Evolutionary conservation across 345 rosid species (phyloP), one percentile per base, ranked within the genome.

Genomic region (Gossypium mustelinum): DNA sequence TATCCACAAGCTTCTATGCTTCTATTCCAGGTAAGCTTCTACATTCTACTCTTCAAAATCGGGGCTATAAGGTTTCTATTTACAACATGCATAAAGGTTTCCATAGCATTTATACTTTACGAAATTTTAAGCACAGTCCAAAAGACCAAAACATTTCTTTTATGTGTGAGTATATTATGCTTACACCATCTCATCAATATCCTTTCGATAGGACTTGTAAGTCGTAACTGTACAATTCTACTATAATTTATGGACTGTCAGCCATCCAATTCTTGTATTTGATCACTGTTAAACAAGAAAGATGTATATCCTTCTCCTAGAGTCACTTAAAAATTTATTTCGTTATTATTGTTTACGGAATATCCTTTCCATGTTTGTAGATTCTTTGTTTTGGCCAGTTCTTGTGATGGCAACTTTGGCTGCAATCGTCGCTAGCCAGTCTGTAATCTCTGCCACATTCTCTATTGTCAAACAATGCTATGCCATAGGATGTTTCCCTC

Each of bases 401-500:
- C 83, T 88, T 67, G 82, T 89, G 66, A 74, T 93, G 82, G 91
- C 97, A 68, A 87, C 82, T 82, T 82, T 91, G 74, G 94, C 94
- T 79, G 88, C 97, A 70, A 82, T 89, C 73, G 94, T 95, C 61
- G 87, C 95, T 24, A 89, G 99, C 80, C 97, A 91, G 80, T 90
- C 99, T 68, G 88, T 86, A 73, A 83, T 95, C 77, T 88, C 88
- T 68, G 88, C 87, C 48, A 87, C 94, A 59, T 95, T 91, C 87
- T 85, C 98, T 34, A 84, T 85, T 47, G 88, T 93, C 75, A 90
- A 89, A 77, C 97, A 95, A 81, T 89, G 93, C 86, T 87, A 88
- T 22, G 90, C 94, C 57, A 81, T 88, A 47, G 98, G 99, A 77
- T 95, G 99, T 80, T 95, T 95, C 75, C 99, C 98, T 55, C 94